Evolutionary conservation across 192 early-diverging fungal species (phyloP).

Genomic region (Coemansia sp.): DNA sequence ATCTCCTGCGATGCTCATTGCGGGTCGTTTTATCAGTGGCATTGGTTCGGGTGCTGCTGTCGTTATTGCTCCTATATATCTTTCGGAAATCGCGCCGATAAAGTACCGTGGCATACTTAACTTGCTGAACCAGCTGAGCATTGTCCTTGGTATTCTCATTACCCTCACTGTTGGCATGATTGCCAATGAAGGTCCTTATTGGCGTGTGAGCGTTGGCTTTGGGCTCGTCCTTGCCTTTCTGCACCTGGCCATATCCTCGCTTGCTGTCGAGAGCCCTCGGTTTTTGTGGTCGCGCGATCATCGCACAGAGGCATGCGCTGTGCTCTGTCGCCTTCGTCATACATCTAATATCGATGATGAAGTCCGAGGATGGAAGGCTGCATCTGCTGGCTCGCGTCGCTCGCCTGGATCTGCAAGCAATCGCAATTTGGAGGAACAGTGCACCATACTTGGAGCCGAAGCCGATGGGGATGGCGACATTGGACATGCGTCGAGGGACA

Average conservation of each 20-base stretch:
- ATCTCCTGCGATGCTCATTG: constrained; percentile 44
- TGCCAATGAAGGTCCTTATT: constrained; percentile 57
- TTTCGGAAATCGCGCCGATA: constrained; percentile 75
- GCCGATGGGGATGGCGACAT: not conserved
- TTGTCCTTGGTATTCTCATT: constrained; percentile 77
- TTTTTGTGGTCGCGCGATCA: constrained; percentile 52
- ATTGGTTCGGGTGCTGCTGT: constrained; percentile 68
- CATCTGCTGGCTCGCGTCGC: not conserved
- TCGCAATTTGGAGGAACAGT: not conserved
- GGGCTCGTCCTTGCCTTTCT: constrained; percentile 59
- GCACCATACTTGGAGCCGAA: not conserved
- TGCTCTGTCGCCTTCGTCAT: constrained; percentile 30
- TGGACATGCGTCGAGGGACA: not conserved
- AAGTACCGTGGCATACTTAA: constrained; percentile 67
- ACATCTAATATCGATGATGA: constrained; percentile 39
- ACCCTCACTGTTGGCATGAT: constrained; percentile 66
- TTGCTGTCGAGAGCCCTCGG: constrained; percentile 79
- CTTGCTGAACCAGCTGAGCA: constrained; percentile 78
- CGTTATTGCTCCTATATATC: constrained; percentile 78
- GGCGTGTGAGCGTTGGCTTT: constrained; percentile 69
- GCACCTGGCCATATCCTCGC: constrained; percentile 24
- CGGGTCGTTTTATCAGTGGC: constrained; percentile 74
- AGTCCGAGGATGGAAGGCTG: constrained; percentile 21
- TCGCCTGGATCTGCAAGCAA: not conserved
- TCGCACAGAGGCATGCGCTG: constrained; percentile 24